Evolutionary conservation across 345 rosid species (phyloP).

Genomic region (Geranium rotundifolium): DNA sequence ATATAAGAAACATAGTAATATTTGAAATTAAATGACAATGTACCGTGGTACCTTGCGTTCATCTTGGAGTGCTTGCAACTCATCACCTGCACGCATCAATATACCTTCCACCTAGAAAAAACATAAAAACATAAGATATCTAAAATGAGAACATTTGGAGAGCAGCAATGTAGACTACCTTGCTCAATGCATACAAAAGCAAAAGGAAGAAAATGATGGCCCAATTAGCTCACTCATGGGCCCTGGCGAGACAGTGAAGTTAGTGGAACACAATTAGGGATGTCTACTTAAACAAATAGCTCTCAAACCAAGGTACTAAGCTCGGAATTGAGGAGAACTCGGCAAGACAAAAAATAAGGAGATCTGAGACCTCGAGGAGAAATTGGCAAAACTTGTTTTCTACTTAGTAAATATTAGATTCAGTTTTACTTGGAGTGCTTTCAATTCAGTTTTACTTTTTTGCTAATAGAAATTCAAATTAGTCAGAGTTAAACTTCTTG

Average conservation of each 20-base stretch:
- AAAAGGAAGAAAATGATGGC: too few relatives aligned
- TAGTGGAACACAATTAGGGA: too few relatives aligned
- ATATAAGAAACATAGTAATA: not conserved
- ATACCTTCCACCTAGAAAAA: constrained; percentile 69
- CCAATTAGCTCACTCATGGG: too few relatives aligned
- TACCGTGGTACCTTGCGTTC: constrained; percentile 57
- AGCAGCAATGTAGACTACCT: not conserved
- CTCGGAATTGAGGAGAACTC: too few relatives aligned
- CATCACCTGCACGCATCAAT: constrained; percentile 67
- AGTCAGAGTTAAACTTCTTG: not conserved
- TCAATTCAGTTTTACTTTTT: not conserved
- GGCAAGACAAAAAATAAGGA: too few relatives aligned
- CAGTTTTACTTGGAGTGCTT: not conserved
- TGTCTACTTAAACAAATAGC: too few relatives aligned
- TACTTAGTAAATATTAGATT: too few relatives aligned
- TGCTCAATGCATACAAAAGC: too few relatives aligned
- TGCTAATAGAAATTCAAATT: not conserved
- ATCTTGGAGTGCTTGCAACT: constrained; percentile 76
- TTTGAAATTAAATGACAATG: constrained; percentile 4
- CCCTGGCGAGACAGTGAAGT: too few relatives aligned
- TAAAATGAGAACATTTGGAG: not conserved
- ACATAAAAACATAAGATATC: constrained; percentile 2
- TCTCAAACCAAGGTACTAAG: too few relatives aligned
- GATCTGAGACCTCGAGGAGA: too few relatives aligned
- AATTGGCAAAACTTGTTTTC: too few relatives aligned